These are phyloP conservation scores for Ustulina deusta DNA, from an alignment of 2,329 filamentous ascomycete species.

Conservation along the genomic window DNA sequence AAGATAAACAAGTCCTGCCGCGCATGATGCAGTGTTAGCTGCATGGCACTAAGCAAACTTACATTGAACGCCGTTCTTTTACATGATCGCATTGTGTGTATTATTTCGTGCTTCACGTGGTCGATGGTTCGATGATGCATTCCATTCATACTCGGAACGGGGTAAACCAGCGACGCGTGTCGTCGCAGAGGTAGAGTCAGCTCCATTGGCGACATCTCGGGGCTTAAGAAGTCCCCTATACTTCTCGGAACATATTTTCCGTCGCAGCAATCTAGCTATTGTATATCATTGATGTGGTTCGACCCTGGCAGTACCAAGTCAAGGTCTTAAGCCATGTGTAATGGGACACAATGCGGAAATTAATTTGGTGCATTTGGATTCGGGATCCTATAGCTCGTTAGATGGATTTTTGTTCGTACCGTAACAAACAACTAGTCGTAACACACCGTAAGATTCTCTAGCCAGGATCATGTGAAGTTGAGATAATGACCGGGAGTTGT, in stretches of 20 bases:
- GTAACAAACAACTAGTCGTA: not conserved
- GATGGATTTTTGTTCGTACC: not conserved
- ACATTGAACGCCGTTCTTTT: not conserved
- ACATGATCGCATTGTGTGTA: not conserved
- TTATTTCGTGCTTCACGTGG: not conserved
- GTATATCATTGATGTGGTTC: not conserved
- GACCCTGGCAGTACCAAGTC: not conserved
- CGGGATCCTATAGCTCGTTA: not conserved
- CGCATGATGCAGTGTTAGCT: not conserved
- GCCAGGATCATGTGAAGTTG: too few relatives aligned
- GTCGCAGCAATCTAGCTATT: not conserved
- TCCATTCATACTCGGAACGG: not conserved
- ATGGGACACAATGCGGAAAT: not conserved
- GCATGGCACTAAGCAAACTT: not conserved
- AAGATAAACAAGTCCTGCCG: constrained; percentile 1
- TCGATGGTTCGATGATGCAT: not conserved
- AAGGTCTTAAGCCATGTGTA: not conserved
- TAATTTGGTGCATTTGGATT: not conserved
- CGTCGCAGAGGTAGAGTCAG: not conserved
- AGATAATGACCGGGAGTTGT: not conserved
- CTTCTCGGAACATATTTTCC: too few relatives aligned
- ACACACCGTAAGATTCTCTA: not conserved
- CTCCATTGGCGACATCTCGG: not conserved
- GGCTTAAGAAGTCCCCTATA: not conserved
- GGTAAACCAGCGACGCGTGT: constrained; percentile 3